Base-by-base conservation (phyloP, 352 stramenopile species). In the Pythium myriotylum region DNA sequence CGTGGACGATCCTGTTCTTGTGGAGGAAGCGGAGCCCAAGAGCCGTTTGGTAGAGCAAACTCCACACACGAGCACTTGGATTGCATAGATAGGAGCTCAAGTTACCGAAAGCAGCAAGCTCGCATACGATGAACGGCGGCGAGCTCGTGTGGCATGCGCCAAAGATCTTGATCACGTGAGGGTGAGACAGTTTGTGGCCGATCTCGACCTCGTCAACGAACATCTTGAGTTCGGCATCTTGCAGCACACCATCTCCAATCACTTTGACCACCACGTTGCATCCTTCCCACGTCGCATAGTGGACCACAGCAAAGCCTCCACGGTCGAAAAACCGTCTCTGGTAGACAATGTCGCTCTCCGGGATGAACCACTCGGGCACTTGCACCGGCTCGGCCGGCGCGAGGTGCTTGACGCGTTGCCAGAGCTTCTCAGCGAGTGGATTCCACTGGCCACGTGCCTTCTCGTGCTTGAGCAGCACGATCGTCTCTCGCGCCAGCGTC, bases 161-260 rank as follows among this genome's bases (percentile, higher is more conserved):
- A 41, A 41, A 54, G 9, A 54, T 5, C 20, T 54, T 54, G 48
- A 54, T 54, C 13, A 54, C 27, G 20, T 54, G 48, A 17, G 48
- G 48, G 40, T 54, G 48, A 5, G 48, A 54, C 20, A 54, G 48
- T 5, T 54, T 37, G 29, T 20, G 26, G 24, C 48, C 23, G 27
- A 54, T 54, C 10, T 41, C 27, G 5, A 54, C 27, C 40, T 54
- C 48, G 24, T 54, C 26, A 9, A 20, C 17, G 35, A 54, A 54
- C 16, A 6, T 26, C 43, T 26, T 26, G 43, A 33, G 23, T 10
- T 51, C n/a, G 3, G 19, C 20, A 20, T 26, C 20, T 20, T 51
- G 14, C 13, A 51, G 43, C 6, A 26, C 13, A n/a, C n/a, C 20
- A 14, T 51, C 43, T 3, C 24, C 12, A 24, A 51, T 5, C 10